Base-by-base conservation (phyloP, 2,329 filamentous ascomycete species). In the Xylaria sp. region DNA sequence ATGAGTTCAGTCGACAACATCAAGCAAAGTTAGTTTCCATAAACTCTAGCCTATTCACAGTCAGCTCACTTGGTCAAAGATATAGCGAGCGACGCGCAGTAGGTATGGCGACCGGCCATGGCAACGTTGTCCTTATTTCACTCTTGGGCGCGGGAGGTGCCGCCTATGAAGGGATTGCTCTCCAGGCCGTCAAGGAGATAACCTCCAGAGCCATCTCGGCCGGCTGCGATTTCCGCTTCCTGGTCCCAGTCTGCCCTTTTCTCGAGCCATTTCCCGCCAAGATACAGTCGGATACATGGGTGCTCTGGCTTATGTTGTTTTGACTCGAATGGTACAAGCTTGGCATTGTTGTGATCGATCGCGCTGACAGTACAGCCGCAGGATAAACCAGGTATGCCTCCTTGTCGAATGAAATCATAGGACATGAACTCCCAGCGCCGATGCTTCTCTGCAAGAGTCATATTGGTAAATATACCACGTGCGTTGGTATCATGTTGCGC, bases 341-440 rank as follows among this genome's bases (percentile, higher is more conserved):
- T 83, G 61, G 83, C 82, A 68, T 84, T 84, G 64, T 82, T 80
- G 68, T 78, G 80, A 70, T 85, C 83, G 10, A 84, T 74, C 2
- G 77, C 72, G 30, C 80, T 83, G 2, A 79, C 78, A n/a, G 84
- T 80, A 70, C 82, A 85, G 5, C 77, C 77, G 72, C 83, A 84
- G 5, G 74, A 60, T 4, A 73, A 72, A 9, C 74, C 72, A 0
- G 75, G 75, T 45, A 78, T 76, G 45, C 73, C 70, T n/a, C 74
- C 76, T 68, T 83, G 81, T 34, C 77, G 76, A 39, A 75, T 68
- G 39, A 84, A 73, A 60, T 83, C 82, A 34, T 75, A 68, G 15
- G 80, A 79, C 63, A 83, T 70, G 15, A 70, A 69, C 34, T 79
- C 78, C 82, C 81, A 83, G 8, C 74, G 71, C 55, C 73, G 73